Evolutionary conservation across 2,329 filamentous ascomycete species (phyloP).

Genomic region (Hypocrella siamensis): DNA sequence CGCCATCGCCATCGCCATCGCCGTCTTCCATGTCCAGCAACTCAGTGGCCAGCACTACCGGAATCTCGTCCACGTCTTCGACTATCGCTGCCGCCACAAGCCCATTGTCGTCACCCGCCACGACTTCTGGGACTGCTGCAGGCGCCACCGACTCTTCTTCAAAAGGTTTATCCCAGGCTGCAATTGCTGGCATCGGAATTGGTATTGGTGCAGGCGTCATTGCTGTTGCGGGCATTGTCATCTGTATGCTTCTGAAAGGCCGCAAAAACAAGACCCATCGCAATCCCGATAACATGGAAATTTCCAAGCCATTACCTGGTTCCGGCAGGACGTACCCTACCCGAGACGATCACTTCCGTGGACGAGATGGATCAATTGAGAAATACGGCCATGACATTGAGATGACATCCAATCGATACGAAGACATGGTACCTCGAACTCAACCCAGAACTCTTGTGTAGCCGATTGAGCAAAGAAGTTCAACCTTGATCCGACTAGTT

Average conservation of each 20-base stretch:
- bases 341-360: slow-evolving; percentile 12
- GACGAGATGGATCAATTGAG: slow-evolving; percentile 15
- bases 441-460: slow-evolving; percentile 29
- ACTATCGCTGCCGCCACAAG: slow-evolving; percentile 1
- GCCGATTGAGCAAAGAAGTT: too few relatives aligned
- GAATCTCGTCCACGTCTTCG: slow-evolving; percentile 1
- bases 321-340: slow-evolving; percentile 23
- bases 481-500: too few relatives aligned
- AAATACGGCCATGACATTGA: slow-evolving; percentile 29
- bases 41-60: not conserved
- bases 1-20: slow-evolving; percentile 1
- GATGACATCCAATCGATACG: slow-evolving; percentile 35
- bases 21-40: not conserved
- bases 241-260: slow-evolving; percentile 21
- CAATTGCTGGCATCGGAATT: slow-evolving; percentile 33
- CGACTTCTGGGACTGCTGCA: slow-evolving; percentile 2
- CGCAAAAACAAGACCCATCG: slow-evolving; percentile 8
- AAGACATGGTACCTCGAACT: slow-evolving; percentile 39
- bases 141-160: slow-evolving; percentile 4
- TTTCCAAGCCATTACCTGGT: slow-evolving; percentile 34
- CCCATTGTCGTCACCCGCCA: slow-evolving; percentile 3
- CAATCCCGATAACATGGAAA: slow-evolving; percentile 18
- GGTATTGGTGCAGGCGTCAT: slow-evolving; percentile 26
- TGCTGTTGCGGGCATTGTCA: slow-evolving; percentile 20
- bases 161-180: slow-evolving; percentile 23